phyloP scores from a whole-genome alignment of 805 yeast species.

The Suhomyces pyralidae region DNA sequence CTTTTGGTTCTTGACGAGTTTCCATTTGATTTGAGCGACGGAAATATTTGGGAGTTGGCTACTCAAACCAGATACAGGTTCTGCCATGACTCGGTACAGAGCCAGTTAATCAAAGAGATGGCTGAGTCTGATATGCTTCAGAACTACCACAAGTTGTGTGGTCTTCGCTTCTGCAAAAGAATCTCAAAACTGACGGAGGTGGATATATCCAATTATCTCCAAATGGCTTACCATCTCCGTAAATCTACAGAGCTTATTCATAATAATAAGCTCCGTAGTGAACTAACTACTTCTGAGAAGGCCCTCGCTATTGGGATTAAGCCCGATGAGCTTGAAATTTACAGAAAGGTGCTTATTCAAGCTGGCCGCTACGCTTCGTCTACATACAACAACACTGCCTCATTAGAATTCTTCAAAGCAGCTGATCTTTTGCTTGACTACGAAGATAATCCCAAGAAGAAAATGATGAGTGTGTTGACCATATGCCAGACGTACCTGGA shows the following conservation, averaged over 20 bases:
- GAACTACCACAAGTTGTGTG: conserved; percentile 38
- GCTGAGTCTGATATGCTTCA: conserved; percentile 22
- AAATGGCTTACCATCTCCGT: conserved; percentile 40
- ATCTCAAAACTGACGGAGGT: conserved; percentile 13
- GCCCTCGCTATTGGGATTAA: not conserved
- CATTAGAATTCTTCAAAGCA: conserved; percentile 38
- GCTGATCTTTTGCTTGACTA: conserved; percentile 26
- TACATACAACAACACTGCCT: conserved; percentile 39
- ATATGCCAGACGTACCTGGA: conserved; percentile 30
- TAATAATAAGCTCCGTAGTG: no score
- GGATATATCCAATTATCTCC: conserved; percentile 24
- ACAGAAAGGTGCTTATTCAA: conserved; percentile 35
- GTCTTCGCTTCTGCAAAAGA: conserved; percentile 36
- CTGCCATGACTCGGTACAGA: conserved; percentile 40
- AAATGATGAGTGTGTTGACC: conserved; percentile 25
- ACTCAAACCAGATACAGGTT: conserved; percentile 36
- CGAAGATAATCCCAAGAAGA: conserved; percentile 15
- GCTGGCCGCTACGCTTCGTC: conserved; percentile 47
- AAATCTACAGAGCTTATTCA: conserved; percentile 31
- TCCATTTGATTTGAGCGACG: conserved; percentile 27
- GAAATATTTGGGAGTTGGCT: conserved; percentile 33
- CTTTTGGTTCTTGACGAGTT: conserved; percentile 23
- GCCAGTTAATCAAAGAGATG: conserved; percentile 26
- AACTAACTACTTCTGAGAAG: not conserved
- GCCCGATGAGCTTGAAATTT: conserved; percentile 33